These are phyloP conservation scores for Teunomyces atbi DNA, from an alignment of 805 yeast species.

Conservation along the genomic window DNA sequence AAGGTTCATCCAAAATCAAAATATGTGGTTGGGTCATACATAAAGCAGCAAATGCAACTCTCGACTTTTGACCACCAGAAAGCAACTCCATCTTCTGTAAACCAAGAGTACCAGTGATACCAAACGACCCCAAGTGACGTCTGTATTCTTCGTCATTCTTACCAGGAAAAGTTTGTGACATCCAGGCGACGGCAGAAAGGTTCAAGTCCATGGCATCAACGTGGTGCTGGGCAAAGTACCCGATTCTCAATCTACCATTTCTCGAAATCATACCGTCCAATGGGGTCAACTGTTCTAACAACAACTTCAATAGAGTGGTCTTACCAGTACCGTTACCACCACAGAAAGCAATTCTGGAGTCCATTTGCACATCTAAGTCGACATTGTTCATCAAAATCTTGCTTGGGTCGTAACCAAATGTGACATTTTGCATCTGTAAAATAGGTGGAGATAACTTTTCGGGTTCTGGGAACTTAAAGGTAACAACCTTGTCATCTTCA, in stretches of 20 bases:
- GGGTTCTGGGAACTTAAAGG: slow-evolving; percentile 93
- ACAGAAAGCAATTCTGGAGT: slow-evolving; percentile 91
- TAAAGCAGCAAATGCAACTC: slow-evolving; percentile 96
- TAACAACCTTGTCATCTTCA: slow-evolving; percentile 80
- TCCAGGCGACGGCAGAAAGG: slow-evolving; percentile 89
- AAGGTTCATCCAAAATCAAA: slow-evolving; percentile 92
- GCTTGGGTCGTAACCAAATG: slow-evolving; percentile 75
- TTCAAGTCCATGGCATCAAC: slow-evolving; percentile 94
- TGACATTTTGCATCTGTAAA: slow-evolving; percentile 79
- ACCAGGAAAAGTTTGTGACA: slow-evolving; percentile 87
- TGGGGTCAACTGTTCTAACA: slow-evolving; percentile 78
- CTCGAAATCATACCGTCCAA: slow-evolving; percentile 72
- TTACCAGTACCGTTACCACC: slow-evolving; percentile 99
- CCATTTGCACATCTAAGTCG: slow-evolving; percentile 87
- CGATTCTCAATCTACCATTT: slow-evolving; percentile 86
- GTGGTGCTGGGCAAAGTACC: slow-evolving; percentile 98
- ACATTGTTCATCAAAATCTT: slow-evolving; percentile 70
- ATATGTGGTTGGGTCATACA: slow-evolving; percentile 90
- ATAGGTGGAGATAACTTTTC: slow-evolving; percentile 93
- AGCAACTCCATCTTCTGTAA: slow-evolving; percentile 83
- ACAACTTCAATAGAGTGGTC: slow-evolving; percentile 84
- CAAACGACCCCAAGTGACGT: slow-evolving; percentile 94
- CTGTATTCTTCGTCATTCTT: slow-evolving; percentile 95
- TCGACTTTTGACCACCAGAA: slow-evolving; percentile 97
- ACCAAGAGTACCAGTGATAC: slow-evolving; percentile 93